Conservation (phyloP, 78 protist genomes). For the Cavenderia fasciculata region DNA sequence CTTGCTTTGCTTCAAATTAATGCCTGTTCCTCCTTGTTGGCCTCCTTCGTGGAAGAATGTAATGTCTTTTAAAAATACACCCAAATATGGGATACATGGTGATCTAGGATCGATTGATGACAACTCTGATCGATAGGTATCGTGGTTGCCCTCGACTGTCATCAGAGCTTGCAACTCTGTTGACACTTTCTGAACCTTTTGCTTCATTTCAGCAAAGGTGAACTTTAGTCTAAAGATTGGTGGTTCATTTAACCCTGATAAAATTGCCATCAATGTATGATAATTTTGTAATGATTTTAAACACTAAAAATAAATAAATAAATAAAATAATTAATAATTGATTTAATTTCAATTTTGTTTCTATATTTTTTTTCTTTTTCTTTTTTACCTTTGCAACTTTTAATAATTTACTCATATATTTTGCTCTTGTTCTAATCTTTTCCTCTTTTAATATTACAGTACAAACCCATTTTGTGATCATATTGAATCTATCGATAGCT, state of each 20-base stretch:
- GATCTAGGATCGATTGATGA: constrained; percentile 26
- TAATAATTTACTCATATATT: constrained; percentile 51
- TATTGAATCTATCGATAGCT: constrained; percentile 61
- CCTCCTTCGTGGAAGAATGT: constrained; percentile 62
- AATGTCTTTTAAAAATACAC: constrained; percentile 70
- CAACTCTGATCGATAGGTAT: constrained; percentile 49
- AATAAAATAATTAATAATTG: background rate
- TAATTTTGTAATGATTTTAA: constrained; percentile 30
- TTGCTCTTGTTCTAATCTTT: constrained; percentile 40
- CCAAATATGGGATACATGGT: constrained; percentile 71
- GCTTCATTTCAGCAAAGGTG: constrained; percentile 50
- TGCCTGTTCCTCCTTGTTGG: constrained; percentile 3
- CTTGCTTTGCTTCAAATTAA: constrained; percentile 46
- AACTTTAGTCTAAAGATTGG: constrained; percentile 32
- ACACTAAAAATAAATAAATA: background rate
- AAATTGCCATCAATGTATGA: constrained; percentile 67
- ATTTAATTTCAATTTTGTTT: background rate
- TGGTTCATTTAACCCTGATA: constrained; percentile 59
- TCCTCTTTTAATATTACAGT: constrained; percentile 63
- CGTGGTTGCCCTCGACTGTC: constrained; percentile 77
- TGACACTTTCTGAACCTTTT: constrained; percentile 44
- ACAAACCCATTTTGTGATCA: constrained; percentile 61
- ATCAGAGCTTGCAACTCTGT: constrained; percentile 56
- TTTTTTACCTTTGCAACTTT: constrained; percentile 46
- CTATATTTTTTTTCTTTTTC: background rate